Evolutionary conservation across 305 asterid species (phyloP), one percentile per base, ranked within the genome.

Genomic region (Euphrasia arctica): DNA sequence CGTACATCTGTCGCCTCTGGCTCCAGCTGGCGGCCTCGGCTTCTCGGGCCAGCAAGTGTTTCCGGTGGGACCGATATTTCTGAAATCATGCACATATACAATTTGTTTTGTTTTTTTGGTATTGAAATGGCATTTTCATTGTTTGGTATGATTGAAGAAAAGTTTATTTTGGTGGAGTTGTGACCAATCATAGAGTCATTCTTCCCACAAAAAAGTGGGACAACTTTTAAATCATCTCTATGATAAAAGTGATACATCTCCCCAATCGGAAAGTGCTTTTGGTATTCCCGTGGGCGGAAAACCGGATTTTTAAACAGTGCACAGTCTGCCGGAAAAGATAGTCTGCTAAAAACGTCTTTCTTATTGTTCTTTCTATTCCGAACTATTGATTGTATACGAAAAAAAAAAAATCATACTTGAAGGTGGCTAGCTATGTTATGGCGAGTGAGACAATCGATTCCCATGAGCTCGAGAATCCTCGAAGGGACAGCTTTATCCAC

Each of bases 401-500:
- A 18, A 18, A 18, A 18, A 18, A 18, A 18, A 50, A 50, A 8
- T 3, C 29, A 14, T 85, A 91, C 96, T 72, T 91, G 96, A 70
- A 91, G 98, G 86, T 91, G 98, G 73, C 98, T 91, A 1, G 98
- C 98, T 50, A 91, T 83, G 64, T 91, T 91, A 69, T 91, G 98
- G 50, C 98, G 95, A 70, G 98, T 91, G 74, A 91, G 98, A 73
- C 98, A 87, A 74, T 89, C 86, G 31, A 85, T 85, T 65, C 96
- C 95, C 98, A 91, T 91, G 34, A 88, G 88, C 77, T 91, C 98
- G 15, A 91, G 80, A 75, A 91, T 91, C 66, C 94, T 82, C 0
- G 98, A 91, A 69, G 98, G 98, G 60, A 91, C 96, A 9, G 96
- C 96, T 79, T 89, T 91, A 65, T 89, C 98, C 63, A 89, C 87